Evolutionary conservation across 1,284 basidiomycete genomes (phyloP).

Genomic region (Boletus austroedulis): DNA sequence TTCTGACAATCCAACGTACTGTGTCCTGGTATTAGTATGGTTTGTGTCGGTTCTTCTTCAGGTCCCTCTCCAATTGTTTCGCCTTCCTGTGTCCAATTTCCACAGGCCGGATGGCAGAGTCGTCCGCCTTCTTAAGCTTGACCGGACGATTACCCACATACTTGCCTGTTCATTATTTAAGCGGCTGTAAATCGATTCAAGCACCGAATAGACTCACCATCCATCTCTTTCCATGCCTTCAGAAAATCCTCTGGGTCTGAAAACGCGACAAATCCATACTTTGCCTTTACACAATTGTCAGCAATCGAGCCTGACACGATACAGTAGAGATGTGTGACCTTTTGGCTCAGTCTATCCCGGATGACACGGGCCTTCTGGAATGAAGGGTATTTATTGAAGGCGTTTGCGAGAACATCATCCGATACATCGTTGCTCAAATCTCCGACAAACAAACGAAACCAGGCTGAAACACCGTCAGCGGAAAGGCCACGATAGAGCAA

Average conservation of each 20-base stretch:
- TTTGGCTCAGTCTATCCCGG: slow-evolving; percentile 85
- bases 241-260: slow-evolving; percentile 98
- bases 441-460: slow-evolving; percentile 98
- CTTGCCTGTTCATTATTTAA: slow-evolving; percentile 62
- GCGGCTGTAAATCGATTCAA: slow-evolving; percentile 5
- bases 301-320: not conserved
- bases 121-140: slow-evolving; percentile 85
- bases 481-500: not conserved
- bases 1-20: slow-evolving; percentile 30
- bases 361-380: slow-evolving; percentile 96
- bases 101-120: slow-evolving; percentile 80
- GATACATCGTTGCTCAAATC: slow-evolving; percentile 98
- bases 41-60: slow-evolving; percentile 79
- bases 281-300: slow-evolving; percentile 58
- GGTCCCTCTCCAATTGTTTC: slow-evolving; percentile 71
- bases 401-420: slow-evolving; percentile 88
- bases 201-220: slow-evolving; percentile 58
- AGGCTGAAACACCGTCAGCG: slow-evolving; percentile 52
- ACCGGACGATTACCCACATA: slow-evolving; percentile 96
- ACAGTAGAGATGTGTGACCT: slow-evolving; percentile 46
- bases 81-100: slow-evolving; percentile 92
- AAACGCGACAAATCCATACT: slow-evolving; percentile 97
- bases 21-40: slow-evolving; percentile 51
- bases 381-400: slow-evolving; percentile 89
- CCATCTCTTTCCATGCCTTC: slow-evolving; percentile 99